Base-by-base conservation (phyloP, 1,284 basidiomycete genomes). In the Cryptococcus deneoformans region DNA sequence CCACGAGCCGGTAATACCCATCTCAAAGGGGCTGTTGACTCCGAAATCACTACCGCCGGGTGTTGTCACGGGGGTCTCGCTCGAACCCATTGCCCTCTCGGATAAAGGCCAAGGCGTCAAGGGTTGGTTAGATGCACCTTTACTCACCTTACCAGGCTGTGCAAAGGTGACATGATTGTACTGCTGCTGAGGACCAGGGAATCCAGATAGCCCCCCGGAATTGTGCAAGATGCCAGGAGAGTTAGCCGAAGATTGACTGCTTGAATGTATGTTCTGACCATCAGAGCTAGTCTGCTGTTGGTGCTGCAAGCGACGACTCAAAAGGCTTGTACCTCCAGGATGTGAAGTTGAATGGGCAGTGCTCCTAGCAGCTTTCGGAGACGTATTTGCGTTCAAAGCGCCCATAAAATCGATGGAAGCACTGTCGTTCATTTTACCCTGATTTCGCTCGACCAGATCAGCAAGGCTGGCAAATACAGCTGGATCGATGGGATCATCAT, bases 21-120 rank as follows among this genome's bases (percentile, higher is more conserved):
- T 69, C 20, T 72, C 71, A 49, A 60, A 60, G 11, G 69, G 70
- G 61, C 69, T 71, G 52, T 59, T 62, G 36, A 58, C 57, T 2
- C 61, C 61, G 14, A 63, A 36, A 20, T 70, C 70, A 48, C 65
- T 68, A 1, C 69, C 71, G 6, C 66, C 68, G 5, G 70, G 69
- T 4, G 70, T 71, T 0, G 70, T 68, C 11, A 58, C 70, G 0
- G 70, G 70, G 16, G 71, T 72, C 11, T 68, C 68, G 3, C 47
- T 48, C 43, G 59, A 69, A 11, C 44, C 58, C 54, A 55, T 57
- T 10, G 45, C 52, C 11, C 68, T 46, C 12, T 65, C 68, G 35
- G 62, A 60, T 47, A 67, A 40, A 3, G 66, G 66, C 65, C 67
- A 70, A 24, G 57, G 54, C 9, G 55, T 56, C 3, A 53, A 39